Evolutionary conservation across 768 basidiomycete genomes (phyloP).

Genomic region (Podaxis mareebaensis): DNA sequence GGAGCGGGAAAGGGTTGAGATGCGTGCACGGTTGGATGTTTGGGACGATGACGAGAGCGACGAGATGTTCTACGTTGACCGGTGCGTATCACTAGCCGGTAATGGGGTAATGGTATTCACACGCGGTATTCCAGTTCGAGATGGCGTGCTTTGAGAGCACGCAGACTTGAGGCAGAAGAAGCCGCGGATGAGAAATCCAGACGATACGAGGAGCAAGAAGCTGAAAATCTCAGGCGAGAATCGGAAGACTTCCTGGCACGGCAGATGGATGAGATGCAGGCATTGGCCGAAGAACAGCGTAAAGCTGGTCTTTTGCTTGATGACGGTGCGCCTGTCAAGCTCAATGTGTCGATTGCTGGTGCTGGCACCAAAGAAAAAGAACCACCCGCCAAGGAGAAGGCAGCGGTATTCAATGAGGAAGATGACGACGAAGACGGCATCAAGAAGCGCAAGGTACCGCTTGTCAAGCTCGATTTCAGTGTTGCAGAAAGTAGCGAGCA

Average conservation of each 20-base stretch:
- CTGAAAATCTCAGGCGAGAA: conserved; percentile 83
- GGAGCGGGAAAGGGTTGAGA: conserved; percentile 77
- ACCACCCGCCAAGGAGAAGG: conserved; percentile 47
- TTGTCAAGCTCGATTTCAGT: conserved; percentile 91
- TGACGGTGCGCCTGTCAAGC: conserved; percentile 87
- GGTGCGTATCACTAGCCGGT: conserved; percentile 46
- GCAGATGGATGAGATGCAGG: conserved; percentile 96
- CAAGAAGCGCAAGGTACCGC: conserved; percentile 79
- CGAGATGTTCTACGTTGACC: conserved; percentile 89
- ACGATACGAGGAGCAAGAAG: conserved; percentile 80
- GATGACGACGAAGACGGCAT: conserved; percentile 88
- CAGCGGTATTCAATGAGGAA: conserved; percentile 72
- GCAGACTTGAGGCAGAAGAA: conserved; percentile 75
- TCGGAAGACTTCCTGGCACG: conserved; percentile 92
- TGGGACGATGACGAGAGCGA: conserved; percentile 95
- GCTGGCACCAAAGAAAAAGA: conserved; percentile 45
- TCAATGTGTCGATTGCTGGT: conserved; percentile 73
- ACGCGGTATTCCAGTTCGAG: conserved; percentile 55
- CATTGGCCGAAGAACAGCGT: conserved; percentile 86
- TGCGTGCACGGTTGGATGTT: conserved; percentile 78
- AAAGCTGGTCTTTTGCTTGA: conserved; percentile 89
- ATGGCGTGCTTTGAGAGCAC: conserved; percentile 80
- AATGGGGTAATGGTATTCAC: background rate
- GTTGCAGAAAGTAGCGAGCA: conserved; percentile 80
- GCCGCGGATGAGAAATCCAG: conserved; percentile 84